Percentiles rank a stretch among this genome's conserved stretches.
phyloP scores from a whole-genome alignment of 2,329 filamentous ascomycete genomes.

The Xylariaceae sp. region DNA sequence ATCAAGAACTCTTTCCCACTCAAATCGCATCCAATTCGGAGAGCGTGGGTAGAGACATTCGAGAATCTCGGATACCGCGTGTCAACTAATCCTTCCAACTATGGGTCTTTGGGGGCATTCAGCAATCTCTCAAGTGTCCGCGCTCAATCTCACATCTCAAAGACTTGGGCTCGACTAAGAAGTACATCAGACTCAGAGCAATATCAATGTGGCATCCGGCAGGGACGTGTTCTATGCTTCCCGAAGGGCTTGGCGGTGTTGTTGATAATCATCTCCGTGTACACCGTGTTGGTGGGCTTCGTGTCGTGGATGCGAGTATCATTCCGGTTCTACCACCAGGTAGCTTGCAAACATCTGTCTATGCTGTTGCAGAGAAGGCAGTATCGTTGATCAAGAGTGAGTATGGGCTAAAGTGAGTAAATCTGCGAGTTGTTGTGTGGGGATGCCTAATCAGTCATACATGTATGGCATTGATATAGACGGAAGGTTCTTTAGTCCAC shows the following conservation, averaged over 20 bases:
- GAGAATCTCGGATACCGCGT: constrained; percentile 6
- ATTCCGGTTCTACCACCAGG: constrained; percentile 32
- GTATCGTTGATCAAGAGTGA: constrained; percentile 27
- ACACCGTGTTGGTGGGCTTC: constrained; percentile 31
- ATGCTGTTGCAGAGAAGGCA: constrained; percentile 31
- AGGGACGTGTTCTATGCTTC: constrained; percentile 33
- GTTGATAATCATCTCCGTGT: constrained; percentile 33
- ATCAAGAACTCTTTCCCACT: constrained; percentile 12
- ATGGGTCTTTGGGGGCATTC: constrained; percentile 18
- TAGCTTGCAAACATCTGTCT: constrained; percentile 30
- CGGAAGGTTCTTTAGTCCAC: too few species aligned
- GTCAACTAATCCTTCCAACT: constrained; percentile 5
- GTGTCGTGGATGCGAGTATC: constrained; percentile 35
- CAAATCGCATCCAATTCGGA: constrained; percentile 13
- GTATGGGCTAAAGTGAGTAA: not conserved
- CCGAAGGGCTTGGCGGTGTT: constrained; percentile 31
- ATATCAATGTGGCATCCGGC: constrained; percentile 23
- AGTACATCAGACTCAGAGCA: constrained; percentile 9
- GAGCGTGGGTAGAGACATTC: constrained; percentile 15
- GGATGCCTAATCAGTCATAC: too few species aligned
- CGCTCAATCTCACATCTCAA: constrained; percentile 4
- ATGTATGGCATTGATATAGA: too few species aligned
- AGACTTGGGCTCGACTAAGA: constrained; percentile 15
- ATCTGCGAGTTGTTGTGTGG: too few species aligned
- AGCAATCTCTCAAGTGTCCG: constrained; percentile 18